These are phyloP conservation scores for Amanita pseudoporphyria DNA, from an alignment of 768 basidiomycete species.

Conservation along the genomic window DNA sequence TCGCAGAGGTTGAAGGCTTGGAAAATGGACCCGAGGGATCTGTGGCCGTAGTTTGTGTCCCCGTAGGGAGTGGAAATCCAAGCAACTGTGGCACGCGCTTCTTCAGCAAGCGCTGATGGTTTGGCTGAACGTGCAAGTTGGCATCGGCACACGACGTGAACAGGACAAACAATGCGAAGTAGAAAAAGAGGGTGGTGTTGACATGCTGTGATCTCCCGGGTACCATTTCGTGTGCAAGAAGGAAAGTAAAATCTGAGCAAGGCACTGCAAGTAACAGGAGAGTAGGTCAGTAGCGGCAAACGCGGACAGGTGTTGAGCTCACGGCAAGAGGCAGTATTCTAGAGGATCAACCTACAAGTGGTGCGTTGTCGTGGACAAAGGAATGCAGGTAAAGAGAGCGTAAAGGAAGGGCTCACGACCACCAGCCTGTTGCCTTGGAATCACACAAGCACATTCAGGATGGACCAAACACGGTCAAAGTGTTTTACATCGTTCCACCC, in stretches of 20 bases:
- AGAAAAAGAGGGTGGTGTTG: slow-evolving; percentile 57
- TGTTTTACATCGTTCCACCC: not conserved
- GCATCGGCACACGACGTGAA: slow-evolving; percentile 37
- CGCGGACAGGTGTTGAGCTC: not conserved
- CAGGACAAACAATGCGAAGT: slow-evolving; percentile 43
- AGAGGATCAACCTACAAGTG: slow-evolving; percentile 5
- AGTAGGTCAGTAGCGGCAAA: not conserved
- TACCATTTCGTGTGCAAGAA: slow-evolving; percentile 32
- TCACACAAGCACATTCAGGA: not conserved
- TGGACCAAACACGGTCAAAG: slow-evolving; percentile 5
- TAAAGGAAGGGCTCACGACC: slow-evolving; percentile 6
- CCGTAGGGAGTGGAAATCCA: not conserved
- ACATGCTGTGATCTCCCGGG: slow-evolving; percentile 32
- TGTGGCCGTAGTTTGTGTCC: not conserved
- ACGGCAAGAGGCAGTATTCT: not conserved
- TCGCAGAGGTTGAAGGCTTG: slow-evolving; percentile 6
- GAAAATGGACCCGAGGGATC: slow-evolving; percentile 4
- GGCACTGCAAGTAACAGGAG: not conserved
- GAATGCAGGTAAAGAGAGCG: slow-evolving; percentile 7
- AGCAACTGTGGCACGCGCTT: slow-evolving; percentile 39
- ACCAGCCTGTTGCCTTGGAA: not conserved
- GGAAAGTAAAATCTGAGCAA: not conserved
- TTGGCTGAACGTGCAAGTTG: slow-evolving; percentile 36
- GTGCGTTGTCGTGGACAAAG: not conserved
- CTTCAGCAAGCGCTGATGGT: slow-evolving; percentile 57